phyloP scores from a whole-genome alignment of 768 basidiomycete genomes.

The Multifurca ochricompacta region DNA sequence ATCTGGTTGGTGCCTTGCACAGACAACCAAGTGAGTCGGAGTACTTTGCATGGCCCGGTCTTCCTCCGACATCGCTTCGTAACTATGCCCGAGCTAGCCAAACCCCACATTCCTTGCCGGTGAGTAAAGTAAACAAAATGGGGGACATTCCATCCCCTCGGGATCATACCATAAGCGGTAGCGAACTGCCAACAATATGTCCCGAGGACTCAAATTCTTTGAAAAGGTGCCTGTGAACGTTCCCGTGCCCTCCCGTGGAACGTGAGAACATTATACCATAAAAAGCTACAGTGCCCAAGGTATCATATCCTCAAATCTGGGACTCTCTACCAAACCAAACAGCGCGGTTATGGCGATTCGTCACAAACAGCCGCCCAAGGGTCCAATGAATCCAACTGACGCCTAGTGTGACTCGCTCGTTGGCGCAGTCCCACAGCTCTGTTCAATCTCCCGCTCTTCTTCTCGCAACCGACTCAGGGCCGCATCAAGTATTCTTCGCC shows the following conservation, averaged over 20 bases:
- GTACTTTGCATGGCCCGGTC: too few relatives aligned
- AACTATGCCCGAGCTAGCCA: too few relatives aligned
- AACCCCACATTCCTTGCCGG: neutral
- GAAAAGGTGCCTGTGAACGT: neutral
- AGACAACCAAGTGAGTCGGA: too few relatives aligned
- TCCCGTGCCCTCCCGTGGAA: neutral
- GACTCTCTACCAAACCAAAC: neutral
- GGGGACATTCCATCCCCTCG: neutral
- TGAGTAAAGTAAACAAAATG: neutral
- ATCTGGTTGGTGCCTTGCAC: too few relatives aligned
- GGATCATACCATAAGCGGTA: neutral
- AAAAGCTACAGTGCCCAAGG: neutral
- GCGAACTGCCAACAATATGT: neutral
- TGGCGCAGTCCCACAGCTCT: slow-evolving; percentile 56
- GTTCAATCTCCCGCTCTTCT: slow-evolving; percentile 67
- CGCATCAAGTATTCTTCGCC: slow-evolving; percentile 50
- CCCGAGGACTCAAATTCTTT: too few relatives aligned
- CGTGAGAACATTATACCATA: neutral
- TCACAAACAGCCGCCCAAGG: neutral
- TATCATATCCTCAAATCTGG: neutral
- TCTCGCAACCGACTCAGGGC: slow-evolving; percentile 50
- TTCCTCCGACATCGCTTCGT: neutral
- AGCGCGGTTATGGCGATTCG: neutral
- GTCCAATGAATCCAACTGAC: neutral
- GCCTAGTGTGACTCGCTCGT: neutral